These are phyloP conservation scores for Protostelium mycophagum DNA, from an alignment of 78 protist genomes.

Conservation along the genomic window DNA sequence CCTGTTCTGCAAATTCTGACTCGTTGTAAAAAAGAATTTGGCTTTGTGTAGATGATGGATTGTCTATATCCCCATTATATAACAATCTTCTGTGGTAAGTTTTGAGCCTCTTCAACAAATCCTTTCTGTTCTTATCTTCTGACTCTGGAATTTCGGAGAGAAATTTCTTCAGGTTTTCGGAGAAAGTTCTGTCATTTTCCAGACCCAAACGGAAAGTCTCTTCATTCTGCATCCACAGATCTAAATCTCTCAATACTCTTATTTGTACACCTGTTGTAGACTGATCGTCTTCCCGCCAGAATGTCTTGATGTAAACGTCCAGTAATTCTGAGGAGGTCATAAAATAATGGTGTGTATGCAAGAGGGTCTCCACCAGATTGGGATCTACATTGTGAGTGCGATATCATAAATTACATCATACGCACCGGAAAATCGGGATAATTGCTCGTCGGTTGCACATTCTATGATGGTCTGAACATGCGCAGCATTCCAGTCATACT, in stretches of 20 bases:
- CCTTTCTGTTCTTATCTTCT: neutral
- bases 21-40: neutral
- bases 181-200: neutral
- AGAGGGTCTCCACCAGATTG: neutral
- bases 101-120: neutral
- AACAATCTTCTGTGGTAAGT: neutral
- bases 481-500: neutral
- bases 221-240: neutral
- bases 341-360: neutral
- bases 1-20: neutral
- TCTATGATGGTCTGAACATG: neutral
- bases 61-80: neutral
- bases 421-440: neutral
- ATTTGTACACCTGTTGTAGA: no score
- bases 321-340: neutral
- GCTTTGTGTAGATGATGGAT: neutral
- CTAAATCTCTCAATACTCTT: neutral
- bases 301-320: neutral
- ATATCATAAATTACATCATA: no score
- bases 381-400: neutral
- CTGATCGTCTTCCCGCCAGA: neutral
- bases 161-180: neutral
- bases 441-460: neutral
- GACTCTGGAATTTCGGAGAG: neutral
- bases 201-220: neutral